These are phyloP conservation scores for Pyrenophora seminiperda DNA, from an alignment of 2,329 filamentous ascomycete genomes.

Conservation along the genomic window DNA sequence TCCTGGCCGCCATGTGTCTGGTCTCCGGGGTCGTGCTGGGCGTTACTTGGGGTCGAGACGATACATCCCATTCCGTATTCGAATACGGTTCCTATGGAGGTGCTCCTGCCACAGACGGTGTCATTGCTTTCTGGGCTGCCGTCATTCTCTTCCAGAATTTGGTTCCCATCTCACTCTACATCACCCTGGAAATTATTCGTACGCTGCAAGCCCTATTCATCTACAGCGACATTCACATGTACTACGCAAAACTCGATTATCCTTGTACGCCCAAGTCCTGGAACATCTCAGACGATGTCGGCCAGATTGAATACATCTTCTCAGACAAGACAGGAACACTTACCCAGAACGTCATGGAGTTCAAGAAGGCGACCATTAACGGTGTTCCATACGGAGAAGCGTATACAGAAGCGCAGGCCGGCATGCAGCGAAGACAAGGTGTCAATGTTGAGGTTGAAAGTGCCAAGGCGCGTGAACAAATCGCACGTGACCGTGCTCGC, in stretches of 20 bases:
- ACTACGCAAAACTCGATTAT: constrained; percentile 91
- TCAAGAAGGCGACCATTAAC: constrained; percentile 97
- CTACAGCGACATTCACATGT: constrained; percentile 95
- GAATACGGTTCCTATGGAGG: constrained; percentile 82
- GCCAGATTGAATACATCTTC: constrained; percentile 99
- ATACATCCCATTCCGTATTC: constrained; percentile 79
- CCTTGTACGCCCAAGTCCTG: constrained; percentile 96
- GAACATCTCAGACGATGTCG: constrained; percentile 98
- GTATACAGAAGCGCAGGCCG: constrained; percentile 94
- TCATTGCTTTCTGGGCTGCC: constrained; percentile 96
- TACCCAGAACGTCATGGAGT: constrained; percentile 96
- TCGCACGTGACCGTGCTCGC: constrained; percentile 73
- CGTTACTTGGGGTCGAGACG: constrained; percentile 73
- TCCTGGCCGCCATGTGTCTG: constrained; percentile 88
- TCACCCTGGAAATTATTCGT: constrained; percentile 93
- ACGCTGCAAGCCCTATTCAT: constrained; percentile 96
- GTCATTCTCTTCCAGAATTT: constrained; percentile 97
- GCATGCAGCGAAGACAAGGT: constrained; percentile 91
- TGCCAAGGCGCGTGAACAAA: constrained; percentile 73
- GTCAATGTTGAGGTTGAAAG: constrained; percentile 83
- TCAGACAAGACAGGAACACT: constrained; percentile 91
- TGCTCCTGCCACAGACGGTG: constrained; percentile 77
- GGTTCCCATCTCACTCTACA: constrained; percentile 97
- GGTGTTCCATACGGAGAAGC: constrained; percentile 96
- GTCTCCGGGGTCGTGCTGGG: constrained; percentile 85